A percentile compares a stretch with the other conserved stretches of the same genome.
Conservation (phyloP, 2,329 filamentous ascomycete genomes). For the Cladophialophora exuberans region DNA sequence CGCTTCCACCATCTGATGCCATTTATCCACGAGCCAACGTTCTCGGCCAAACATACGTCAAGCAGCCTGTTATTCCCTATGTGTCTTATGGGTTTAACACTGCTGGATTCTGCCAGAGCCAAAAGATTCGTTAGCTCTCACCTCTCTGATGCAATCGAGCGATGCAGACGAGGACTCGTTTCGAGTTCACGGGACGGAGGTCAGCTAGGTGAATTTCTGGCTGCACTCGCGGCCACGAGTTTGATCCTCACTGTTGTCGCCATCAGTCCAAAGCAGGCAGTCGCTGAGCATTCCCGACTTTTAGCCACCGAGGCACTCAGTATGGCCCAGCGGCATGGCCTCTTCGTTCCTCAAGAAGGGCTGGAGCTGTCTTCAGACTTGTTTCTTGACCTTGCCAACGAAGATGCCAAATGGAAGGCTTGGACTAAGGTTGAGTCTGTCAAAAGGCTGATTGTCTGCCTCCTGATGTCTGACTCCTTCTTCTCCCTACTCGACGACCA, state of each 20-base stretch:
- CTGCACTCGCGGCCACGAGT: background rate
- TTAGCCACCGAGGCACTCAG: slow-evolving; percentile 3
- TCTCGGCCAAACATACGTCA: slow-evolving; percentile 4
- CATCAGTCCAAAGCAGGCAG: slow-evolving; percentile 7
- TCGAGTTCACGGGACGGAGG: slow-evolving; percentile 2
- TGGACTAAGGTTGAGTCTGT: slow-evolving; percentile 17
- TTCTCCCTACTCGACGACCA: slow-evolving; percentile 5
- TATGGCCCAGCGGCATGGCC: slow-evolving; percentile 5
- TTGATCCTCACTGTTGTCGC: background rate
- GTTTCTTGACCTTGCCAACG: background rate
- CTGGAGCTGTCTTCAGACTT: slow-evolving; percentile 1
- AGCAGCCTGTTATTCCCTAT: slow-evolving; percentile 13
- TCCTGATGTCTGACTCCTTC: slow-evolving; percentile 15
- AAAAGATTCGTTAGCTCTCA: slow-evolving; percentile 8
- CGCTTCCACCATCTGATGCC: slow-evolving; percentile 16
- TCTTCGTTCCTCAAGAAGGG: slow-evolving; percentile 7
- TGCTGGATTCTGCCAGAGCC: slow-evolving; percentile 4
- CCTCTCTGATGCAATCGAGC: slow-evolving; percentile 9
- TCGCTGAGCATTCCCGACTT: slow-evolving; percentile 5
- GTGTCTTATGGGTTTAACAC: slow-evolving; percentile 13
- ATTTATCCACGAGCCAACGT: slow-evolving; percentile 13
- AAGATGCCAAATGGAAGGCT: slow-evolving; percentile 11
- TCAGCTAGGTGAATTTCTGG: background rate
- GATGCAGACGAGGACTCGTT: slow-evolving; percentile 8
- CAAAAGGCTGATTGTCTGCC: slow-evolving; percentile 15